Evolutionary conservation across 2,329 filamentous ascomycete genomes (phyloP), one percentile per base, ranked within the genome.

Genomic region (Fusarium brachygibbosum): DNA sequence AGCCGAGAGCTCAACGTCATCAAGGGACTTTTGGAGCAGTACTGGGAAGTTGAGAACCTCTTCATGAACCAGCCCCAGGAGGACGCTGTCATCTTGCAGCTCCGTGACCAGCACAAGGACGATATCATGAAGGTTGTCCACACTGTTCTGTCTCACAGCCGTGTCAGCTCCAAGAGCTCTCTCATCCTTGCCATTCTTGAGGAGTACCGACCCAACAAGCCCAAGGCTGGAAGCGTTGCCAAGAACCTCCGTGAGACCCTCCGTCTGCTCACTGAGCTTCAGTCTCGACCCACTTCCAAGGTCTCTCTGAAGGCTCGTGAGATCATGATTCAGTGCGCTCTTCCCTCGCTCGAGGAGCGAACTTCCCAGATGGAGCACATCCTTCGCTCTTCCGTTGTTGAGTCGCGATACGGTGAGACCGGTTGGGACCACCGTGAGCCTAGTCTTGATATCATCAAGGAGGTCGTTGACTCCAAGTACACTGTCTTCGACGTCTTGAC

Each of bases 361-460:
- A 92, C 93, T 28, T 88, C 91, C 9, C 96, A 99, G 84, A 98
- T 99, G 95, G 96, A 98, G 85, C 95, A 98, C 81, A 99, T 99
- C 70, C 86, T 99, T 57, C 93, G 94, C 63, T 97, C 95, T 28
- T 95, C 96, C 1, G 96, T 99, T 23, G 89, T 98, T 10, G 94
- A 99, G 80, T 97, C 94, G n/a, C 91, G 93, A 73, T 99, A 99
- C 76, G 96, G 96, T 63, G 96, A 99, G 86, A 94, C 93, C 64
- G 94, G 95, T 52, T 97, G 93, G 92, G 95, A 98, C 69, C 96
- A 99, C 83, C 88, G 96, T 71, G 93, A 98, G 81, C 96, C 96
- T 48, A 93, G 91, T 81, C 84, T 97, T 55, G 92, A 97, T 23
- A 86, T 97, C 69, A 91, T 99, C 82, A 97, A 97, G 85, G 96